These are phyloP conservation scores for Wickerhamomyces rabaulensis DNA, from an alignment of 805 yeast species.

Conservation along the genomic window DNA sequence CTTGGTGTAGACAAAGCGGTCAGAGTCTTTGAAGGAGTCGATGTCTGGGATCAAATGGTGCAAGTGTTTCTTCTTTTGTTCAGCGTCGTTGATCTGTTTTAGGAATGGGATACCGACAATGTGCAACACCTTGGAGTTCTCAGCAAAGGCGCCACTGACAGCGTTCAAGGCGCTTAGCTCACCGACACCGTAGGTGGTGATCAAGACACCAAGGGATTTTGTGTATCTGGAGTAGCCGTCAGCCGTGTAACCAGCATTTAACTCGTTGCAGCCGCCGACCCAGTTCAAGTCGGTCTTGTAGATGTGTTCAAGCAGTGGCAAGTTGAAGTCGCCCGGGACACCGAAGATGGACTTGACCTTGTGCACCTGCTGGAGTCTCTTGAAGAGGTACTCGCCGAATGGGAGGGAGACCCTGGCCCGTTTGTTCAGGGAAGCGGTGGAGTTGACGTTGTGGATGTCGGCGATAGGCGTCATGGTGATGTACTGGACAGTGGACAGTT, in stretches of 20 bases:
- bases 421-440: too few species aligned
- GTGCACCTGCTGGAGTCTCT: conserved; percentile 44
- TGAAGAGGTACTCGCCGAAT: conserved; percentile 62
- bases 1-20: conserved; percentile 61
- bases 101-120: conserved; percentile 64
- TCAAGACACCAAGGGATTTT: conserved; percentile 57
- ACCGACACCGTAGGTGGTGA: conserved; percentile 82
- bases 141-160: conserved; percentile 77
- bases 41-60: conserved; percentile 61
- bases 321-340: conserved; percentile 76
- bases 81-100: conserved; percentile 22
- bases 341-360: conserved; percentile 65
- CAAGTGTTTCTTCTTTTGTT: conserved; percentile 27
- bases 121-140: conserved; percentile 72
- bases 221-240: conserved; percentile 80
- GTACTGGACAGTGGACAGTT: not conserved
- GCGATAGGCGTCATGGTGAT: not conserved
- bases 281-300: conserved; percentile 54
- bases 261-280: conserved; percentile 84
- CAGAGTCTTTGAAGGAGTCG: conserved; percentile 46
- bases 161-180: conserved; percentile 84
- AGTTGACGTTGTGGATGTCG: not conserved
- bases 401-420: conserved; percentile 30
- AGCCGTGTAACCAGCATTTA: conserved; percentile 85
- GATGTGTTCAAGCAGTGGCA: conserved; percentile 61